Evolutionary conservation across 1,139 yeast species (phyloP).

Genomic region (Sugiyamaella novakii): DNA sequence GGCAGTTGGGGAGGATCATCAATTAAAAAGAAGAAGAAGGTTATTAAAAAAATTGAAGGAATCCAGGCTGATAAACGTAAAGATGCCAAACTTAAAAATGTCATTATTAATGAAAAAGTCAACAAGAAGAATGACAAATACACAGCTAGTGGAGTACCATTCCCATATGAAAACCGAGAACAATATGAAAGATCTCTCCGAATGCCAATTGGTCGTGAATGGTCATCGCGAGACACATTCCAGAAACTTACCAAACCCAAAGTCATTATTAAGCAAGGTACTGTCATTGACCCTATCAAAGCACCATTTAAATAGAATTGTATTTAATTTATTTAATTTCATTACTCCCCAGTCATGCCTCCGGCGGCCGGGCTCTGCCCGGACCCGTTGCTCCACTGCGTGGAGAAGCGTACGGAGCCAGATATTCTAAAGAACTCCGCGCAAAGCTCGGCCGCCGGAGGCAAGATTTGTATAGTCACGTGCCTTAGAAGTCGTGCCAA

Average conservation of each 20-base stretch:
- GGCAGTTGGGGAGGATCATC: conserved; percentile 50
- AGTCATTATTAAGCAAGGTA: conserved; percentile 82
- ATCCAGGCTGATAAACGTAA: conserved; percentile 70
- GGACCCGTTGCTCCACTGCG: not conserved
- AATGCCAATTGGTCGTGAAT: conserved; percentile 97
- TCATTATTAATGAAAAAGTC: conserved; percentile 84
- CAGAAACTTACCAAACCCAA: conserved; percentile 89
- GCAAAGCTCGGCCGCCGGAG: too few relatives aligned
- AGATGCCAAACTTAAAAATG: conserved; percentile 75
- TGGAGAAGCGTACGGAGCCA: too few relatives aligned
- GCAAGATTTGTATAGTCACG: too few relatives aligned
- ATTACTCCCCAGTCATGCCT: not conserved
- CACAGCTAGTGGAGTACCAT: conserved; percentile 85
- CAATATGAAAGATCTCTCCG: conserved; percentile 92
- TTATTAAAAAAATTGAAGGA: conserved; percentile 67
- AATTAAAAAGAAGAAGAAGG: conserved; percentile 54
- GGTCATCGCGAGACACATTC: conserved; percentile 88
- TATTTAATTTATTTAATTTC: not conserved
- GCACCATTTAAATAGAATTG: conserved; percentile 52
- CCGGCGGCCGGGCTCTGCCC: conserved; percentile 1
- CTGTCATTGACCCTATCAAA: conserved; percentile 86
- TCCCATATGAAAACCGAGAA: conserved; percentile 88
- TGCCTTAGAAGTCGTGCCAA: too few relatives aligned
- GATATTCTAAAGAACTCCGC: too few relatives aligned
- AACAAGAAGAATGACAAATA: conserved; percentile 84